A percentile compares a stretch with the other conserved stretches of the same genome.
phyloP scores from a whole-genome alignment of 2,329 filamentous ascomycete genomes.

The Lasiodiplodia sp. region DNA sequence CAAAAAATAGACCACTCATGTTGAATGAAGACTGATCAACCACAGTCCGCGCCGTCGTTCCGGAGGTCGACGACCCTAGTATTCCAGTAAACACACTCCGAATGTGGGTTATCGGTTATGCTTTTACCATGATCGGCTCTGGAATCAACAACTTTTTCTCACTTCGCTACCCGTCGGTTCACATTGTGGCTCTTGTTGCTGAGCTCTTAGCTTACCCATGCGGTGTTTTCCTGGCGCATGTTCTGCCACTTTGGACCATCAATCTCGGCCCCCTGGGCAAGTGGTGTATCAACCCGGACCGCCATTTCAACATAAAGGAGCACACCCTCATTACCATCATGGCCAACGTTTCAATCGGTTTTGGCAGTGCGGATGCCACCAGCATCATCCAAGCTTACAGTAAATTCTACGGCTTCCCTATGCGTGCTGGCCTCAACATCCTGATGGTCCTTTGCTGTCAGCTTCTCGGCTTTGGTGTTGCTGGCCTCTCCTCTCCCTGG shows the following conservation, averaged over 20 bases:
- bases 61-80: constrained; percentile 27
- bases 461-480: constrained; percentile 37
- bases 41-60: constrained; percentile 23
- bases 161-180: constrained; percentile 41
- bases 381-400: constrained; percentile 76
- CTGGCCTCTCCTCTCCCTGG: constrained; percentile 36
- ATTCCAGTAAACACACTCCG: constrained; percentile 27
- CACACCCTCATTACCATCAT: constrained; percentile 69
- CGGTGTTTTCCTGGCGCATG: constrained; percentile 48
- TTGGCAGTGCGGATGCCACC: constrained; percentile 69
- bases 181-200: constrained; percentile 40
- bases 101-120: constrained; percentile 40
- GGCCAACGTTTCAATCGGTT: constrained; percentile 63
- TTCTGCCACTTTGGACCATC: constrained; percentile 33
- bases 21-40: not conserved
- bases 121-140: constrained; percentile 38
- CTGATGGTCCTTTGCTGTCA: constrained; percentile 32
- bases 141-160: constrained; percentile 43
- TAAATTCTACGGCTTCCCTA: constrained; percentile 67
- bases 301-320: constrained; percentile 69
- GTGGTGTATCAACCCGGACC: constrained; percentile 59
- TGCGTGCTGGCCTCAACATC: constrained; percentile 36
- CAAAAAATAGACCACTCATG: no score
- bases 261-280: constrained; percentile 63
- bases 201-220: constrained; percentile 35